phyloP scores from a whole-genome alignment of 805 yeast species.

The Hanseniaspora nectarophila region DNA sequence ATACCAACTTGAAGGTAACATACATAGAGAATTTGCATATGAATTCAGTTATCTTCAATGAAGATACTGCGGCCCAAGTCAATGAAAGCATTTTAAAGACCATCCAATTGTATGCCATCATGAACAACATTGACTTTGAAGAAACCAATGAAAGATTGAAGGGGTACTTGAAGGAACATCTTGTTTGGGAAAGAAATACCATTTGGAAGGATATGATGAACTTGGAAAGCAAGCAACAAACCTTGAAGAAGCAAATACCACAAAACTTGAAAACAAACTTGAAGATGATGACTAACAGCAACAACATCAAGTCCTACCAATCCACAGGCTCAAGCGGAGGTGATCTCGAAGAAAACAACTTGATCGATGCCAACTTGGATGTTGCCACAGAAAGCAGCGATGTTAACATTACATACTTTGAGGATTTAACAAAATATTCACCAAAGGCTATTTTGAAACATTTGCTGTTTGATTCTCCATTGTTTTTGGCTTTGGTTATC shows the following conservation, averaged over 20 bases:
- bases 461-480: conserved; percentile 23
- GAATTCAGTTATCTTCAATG: conserved; percentile 45
- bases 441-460: not conserved
- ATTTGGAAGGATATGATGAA: conserved; percentile 97
- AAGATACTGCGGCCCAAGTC: conserved; percentile 36
- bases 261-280: conserved; percentile 7
- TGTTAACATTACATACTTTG: conserved; percentile 25
- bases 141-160: conserved; percentile 40
- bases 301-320: conserved; percentile 3
- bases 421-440: conserved; percentile 17
- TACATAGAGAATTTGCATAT: conserved; percentile 41
- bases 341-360: conserved; percentile 22
- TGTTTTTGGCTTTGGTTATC: conserved; percentile 37
- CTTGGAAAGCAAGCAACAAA: conserved; percentile 73
- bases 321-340: conserved; percentile 16
- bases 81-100: conserved; percentile 44
- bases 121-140: conserved; percentile 21
- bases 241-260: conserved; percentile 34
- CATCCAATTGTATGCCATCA: conserved; percentile 41
- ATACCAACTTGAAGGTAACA: conserved; percentile 44
- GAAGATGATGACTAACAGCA: not conserved
- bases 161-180: conserved; percentile 68
- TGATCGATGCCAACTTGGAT: conserved; percentile 19
- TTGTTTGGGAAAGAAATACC: conserved; percentile 94
- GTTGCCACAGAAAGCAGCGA: not conserved